Percentiles rank a stretch among this genome's conserved stretches.
These are phyloP conservation scores for Ensete glaucum DNA, from an alignment of 176 grass and related monocot species.

Conservation along the genomic window DNA sequence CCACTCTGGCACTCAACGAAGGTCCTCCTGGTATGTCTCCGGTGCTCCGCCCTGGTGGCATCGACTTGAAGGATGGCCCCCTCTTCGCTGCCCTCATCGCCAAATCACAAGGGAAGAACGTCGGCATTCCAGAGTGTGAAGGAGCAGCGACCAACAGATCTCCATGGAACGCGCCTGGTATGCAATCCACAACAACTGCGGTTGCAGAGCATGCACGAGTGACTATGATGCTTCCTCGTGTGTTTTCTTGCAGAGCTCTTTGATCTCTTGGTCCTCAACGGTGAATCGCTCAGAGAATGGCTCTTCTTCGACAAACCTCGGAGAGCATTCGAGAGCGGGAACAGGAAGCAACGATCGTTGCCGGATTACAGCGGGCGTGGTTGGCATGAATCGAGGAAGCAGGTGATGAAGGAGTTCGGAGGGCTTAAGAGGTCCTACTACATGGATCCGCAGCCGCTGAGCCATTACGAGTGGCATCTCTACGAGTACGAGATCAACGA, in stretches of 20 bases:
- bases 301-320: slow-evolving; percentile 23
- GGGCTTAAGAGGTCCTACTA: slow-evolving; percentile 19
- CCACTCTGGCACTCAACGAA: slow-evolving; percentile 16
- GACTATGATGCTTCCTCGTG: background rate
- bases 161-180: slow-evolving; percentile 22
- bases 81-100: slow-evolving; percentile 17
- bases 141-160: slow-evolving; percentile 15
- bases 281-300: slow-evolving; percentile 22
- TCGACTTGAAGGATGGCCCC: slow-evolving; percentile 19
- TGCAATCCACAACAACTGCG: background rate
- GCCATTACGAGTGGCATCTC: slow-evolving; percentile 17
- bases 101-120: slow-evolving; percentile 15
- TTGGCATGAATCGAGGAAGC: slow-evolving; percentile 24
- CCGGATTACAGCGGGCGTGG: slow-evolving; percentile 20
- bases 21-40: slow-evolving; percentile 16
- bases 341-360: slow-evolving; percentile 19
- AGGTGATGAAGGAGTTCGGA: slow-evolving; percentile 23
- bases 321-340: slow-evolving; percentile 23
- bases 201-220: no score
- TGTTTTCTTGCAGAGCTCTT: slow-evolving; percentile 11
- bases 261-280: slow-evolving; percentile 15
- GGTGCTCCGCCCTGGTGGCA: slow-evolving; percentile 16
- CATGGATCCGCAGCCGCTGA: slow-evolving; percentile 20
- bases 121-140: slow-evolving; percentile 19
- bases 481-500: slow-evolving; percentile 18